Evolutionary conservation across 345 rosid genomes (phyloP), one percentile per base, ranked within the genome.

Genomic region (Rhodamnia argentea): DNA sequence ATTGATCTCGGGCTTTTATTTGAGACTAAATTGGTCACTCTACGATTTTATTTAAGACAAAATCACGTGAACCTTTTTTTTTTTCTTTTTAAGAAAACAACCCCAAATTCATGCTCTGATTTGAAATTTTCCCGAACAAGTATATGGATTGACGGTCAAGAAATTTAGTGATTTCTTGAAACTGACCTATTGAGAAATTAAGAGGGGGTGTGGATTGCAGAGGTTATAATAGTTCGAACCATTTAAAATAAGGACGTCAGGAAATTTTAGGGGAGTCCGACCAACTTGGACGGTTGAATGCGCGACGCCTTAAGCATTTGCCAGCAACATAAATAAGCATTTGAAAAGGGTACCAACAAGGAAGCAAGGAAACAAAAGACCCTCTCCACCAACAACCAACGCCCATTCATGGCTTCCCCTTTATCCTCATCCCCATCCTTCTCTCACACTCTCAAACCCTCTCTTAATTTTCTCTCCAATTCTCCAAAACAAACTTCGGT

Each of bases 361-460:
- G 20, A 7, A 20, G 7, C 20, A 10, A 62, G 11, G 6, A 3
- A 0, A 62, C 40, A 37, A 37, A 37, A 13, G 8, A 32, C 85
- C 42, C 58, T 52, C 83, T 51, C 76, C 83, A 13, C 16, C 86
- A 86, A 55, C 76, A 37, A 76, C 76, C 82, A 86, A 53, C 82
- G 84, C 86, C 86, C 89, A 54, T 85, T 88, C 87, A 94, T 96
- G 99, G 95, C 98, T 84, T 90, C 85, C 87, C 82, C 93, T 51
- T 87, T 91, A 88, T 89, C 94, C 87, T 91, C 95, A 84, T 86
- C 93, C 87, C 56, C 86, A 75, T 87, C 52, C 51, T 86, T 85
- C 89, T 87, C 74, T 12, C 3, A 52, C 87, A 82, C 89, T 81
- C 88, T 86, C 87, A 86, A 87, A 57, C 87, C 87, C 84, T 52